Conservation (phyloP, 1,284 basidiomycete genomes). For the Sporisorium reilianum region DNA sequence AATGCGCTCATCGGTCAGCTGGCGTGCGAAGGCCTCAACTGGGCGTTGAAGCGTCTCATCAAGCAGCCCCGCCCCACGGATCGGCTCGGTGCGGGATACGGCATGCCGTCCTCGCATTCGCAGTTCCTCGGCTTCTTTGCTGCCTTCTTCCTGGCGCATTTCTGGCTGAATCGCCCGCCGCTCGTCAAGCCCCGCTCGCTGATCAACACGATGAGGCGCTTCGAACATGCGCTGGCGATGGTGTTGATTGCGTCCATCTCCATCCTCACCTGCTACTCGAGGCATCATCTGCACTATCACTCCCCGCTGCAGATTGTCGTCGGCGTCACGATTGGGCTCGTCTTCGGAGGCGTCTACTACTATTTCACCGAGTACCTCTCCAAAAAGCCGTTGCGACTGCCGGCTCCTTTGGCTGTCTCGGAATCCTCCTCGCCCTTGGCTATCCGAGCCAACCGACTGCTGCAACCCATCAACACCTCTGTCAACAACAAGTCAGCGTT, state of each 20-base stretch:
- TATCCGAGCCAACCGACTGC: constrained; percentile 27
- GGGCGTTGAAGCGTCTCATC: constrained; percentile 77
- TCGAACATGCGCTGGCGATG: constrained; percentile 72
- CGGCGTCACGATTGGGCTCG: constrained; percentile 78
- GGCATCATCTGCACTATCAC: constrained; percentile 81
- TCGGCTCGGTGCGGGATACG: constrained; percentile 80
- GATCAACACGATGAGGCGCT: constrained; percentile 39
- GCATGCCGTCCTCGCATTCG: constrained; percentile 87
- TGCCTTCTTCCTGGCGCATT: constrained; percentile 80
- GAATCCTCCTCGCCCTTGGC: constrained; percentile 35
- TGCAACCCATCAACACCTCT: constrained; percentile 29
- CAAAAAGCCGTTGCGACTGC: constrained; percentile 37
- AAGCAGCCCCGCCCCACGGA: constrained; percentile 80
- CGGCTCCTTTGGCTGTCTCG: constrained; percentile 43
- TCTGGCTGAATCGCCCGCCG: constrained; percentile 78
- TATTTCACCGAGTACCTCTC: constrained; percentile 76
- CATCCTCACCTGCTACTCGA: constrained; percentile 81
- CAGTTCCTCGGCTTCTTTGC: constrained; percentile 90
- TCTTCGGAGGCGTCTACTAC: constrained; percentile 76
- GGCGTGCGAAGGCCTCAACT: constrained; percentile 79
- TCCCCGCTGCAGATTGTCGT: constrained; percentile 78
- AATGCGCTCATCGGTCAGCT: constrained; percentile 86
- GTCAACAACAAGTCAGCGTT: constrained; percentile 2
- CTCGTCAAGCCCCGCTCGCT: constrained; percentile 71
- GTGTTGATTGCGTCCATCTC: constrained; percentile 74